Conservation (phyloP, 2,329 filamentous ascomycete genomes). For the Ophiocordyceps camponoti-rufipedis region DNA sequence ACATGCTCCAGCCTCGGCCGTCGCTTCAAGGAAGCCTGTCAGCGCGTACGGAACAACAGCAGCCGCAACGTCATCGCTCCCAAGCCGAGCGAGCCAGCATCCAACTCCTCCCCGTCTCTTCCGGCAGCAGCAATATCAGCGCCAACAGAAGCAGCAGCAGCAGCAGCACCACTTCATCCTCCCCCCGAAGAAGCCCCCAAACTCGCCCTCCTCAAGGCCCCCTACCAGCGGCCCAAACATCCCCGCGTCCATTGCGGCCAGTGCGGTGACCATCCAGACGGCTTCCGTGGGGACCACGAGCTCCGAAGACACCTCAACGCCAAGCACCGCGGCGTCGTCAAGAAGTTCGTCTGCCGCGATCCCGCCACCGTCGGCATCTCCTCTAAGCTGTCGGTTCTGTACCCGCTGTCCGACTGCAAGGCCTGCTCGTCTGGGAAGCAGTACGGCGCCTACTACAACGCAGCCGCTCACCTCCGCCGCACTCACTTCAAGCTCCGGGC, state of each 20-base stretch:
- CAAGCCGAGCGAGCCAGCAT: conserved; percentile 14
- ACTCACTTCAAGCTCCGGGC: conserved; percentile 41
- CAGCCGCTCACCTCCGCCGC: conserved; percentile 35
- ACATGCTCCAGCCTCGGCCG: conserved; percentile 22
- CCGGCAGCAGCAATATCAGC: too few species aligned
- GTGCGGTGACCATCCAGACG: conserved; percentile 67
- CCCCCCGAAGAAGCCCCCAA: conserved; percentile 10
- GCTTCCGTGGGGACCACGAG: conserved; percentile 84
- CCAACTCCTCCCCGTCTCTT: too few species aligned
- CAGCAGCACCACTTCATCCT: too few species aligned
- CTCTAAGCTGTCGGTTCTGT: conserved; percentile 26
- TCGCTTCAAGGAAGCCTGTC: conserved; percentile 28
- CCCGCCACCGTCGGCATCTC: conserved; percentile 19
- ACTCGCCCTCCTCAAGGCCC: conserved; percentile 20
- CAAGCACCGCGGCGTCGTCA: conserved; percentile 35
- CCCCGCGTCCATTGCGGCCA: conserved; percentile 59
- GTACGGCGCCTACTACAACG: conserved; percentile 41
- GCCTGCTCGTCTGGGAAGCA: conserved; percentile 36
- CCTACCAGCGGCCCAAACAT: conserved; percentile 37
- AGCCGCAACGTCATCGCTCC: conserved; percentile 22
- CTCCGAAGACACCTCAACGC: conserved; percentile 48
- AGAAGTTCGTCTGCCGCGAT: conserved; percentile 37
- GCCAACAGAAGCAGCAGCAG: too few species aligned
- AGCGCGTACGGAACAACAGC: conserved; percentile 25
- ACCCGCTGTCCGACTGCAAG: conserved; percentile 33